These are phyloP conservation scores for Solanum microdontum DNA, from an alignment of 257 asterid species.

Conservation along the genomic window DNA sequence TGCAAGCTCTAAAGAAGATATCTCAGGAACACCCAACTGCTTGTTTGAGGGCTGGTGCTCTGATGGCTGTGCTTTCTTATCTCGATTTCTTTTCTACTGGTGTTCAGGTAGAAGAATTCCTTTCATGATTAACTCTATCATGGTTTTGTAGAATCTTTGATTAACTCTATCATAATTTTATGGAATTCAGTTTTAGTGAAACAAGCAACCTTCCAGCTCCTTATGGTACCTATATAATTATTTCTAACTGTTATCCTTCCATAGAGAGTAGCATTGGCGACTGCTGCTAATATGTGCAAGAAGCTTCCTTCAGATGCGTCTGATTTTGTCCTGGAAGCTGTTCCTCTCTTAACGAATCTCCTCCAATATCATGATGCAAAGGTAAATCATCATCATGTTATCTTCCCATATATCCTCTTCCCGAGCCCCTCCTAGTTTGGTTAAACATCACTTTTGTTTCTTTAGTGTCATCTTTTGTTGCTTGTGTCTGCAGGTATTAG, in stretches of 20 bases:
- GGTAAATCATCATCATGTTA: slow-evolving; percentile 27
- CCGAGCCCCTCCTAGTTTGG: not conserved
- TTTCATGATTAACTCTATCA: not conserved
- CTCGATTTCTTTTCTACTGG: slow-evolving; percentile 98
- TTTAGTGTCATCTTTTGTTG: not conserved
- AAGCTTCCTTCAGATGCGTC: slow-evolving; percentile 96
- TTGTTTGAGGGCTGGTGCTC: slow-evolving; percentile 97
- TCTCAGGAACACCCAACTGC: slow-evolving; percentile 98
- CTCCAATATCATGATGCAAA: slow-evolving; percentile 97
- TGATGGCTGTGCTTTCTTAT: slow-evolving; percentile 98
- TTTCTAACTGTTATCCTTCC: not conserved
- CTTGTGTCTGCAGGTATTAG: slow-evolving; percentile 52
- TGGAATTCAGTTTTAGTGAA: not conserved
- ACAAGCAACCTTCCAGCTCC: not conserved
- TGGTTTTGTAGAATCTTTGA: not conserved
- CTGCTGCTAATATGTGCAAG: slow-evolving; percentile 99
- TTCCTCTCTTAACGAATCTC: slow-evolving; percentile 90
- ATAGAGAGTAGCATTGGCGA: slow-evolving; percentile 88
- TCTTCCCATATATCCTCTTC: not conserved
- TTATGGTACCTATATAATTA: not conserved
- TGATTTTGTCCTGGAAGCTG: slow-evolving; percentile 99
- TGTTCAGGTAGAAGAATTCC: slow-evolving; percentile 60
- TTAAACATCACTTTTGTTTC: not conserved
- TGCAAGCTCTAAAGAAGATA: slow-evolving; percentile 97
- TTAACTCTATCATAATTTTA: not conserved